These are phyloP conservation scores for Clarireedia monteithiana DNA, from an alignment of 2,329 filamentous ascomycete species.

Conservation along the genomic window DNA sequence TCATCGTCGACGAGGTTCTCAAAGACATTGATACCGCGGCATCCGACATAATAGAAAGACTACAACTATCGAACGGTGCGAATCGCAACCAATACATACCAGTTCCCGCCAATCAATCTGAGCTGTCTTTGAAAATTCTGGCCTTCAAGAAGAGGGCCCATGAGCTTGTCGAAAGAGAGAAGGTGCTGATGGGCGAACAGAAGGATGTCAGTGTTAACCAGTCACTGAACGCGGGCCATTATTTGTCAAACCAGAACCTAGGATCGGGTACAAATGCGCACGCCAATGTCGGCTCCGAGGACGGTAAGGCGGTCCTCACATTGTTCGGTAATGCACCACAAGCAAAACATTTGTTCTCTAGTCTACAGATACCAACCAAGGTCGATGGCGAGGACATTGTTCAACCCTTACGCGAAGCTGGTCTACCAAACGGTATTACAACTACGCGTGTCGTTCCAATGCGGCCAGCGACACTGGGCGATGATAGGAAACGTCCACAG, in stretches of 20 bases:
- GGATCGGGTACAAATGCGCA: conserved; percentile 17
- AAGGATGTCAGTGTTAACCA: conserved; percentile 26
- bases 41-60: conserved; percentile 40
- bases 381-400: conserved; percentile 29
- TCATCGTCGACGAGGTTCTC: conserved; percentile 57
- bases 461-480: conserved; percentile 31
- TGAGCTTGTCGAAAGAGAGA: conserved; percentile 54
- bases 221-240: conserved; percentile 6
- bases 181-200: conserved; percentile 39
- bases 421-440: conserved; percentile 67
- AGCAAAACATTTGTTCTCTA: conserved; percentile 77
- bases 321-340: conserved; percentile 68
- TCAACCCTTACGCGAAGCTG: conserved; percentile 51
- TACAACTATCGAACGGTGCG: conserved; percentile 33
- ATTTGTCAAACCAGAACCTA: conserved; percentile 14
- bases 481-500: conserved; percentile 46
- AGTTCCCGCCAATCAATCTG: conserved; percentile 15
- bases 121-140: conserved; percentile 22
- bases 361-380: conserved; percentile 52
- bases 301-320: conserved; percentile 59
- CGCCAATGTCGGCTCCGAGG: conserved; percentile 32
- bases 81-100: conserved; percentile 21
- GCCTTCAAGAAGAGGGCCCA: conserved; percentile 55
- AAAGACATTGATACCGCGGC: conserved; percentile 45
- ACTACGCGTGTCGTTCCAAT: conserved; percentile 57